Base-by-base conservation (phyloP, 495 filamentous ascomycete genomes). In the Penicillium manginii region DNA sequence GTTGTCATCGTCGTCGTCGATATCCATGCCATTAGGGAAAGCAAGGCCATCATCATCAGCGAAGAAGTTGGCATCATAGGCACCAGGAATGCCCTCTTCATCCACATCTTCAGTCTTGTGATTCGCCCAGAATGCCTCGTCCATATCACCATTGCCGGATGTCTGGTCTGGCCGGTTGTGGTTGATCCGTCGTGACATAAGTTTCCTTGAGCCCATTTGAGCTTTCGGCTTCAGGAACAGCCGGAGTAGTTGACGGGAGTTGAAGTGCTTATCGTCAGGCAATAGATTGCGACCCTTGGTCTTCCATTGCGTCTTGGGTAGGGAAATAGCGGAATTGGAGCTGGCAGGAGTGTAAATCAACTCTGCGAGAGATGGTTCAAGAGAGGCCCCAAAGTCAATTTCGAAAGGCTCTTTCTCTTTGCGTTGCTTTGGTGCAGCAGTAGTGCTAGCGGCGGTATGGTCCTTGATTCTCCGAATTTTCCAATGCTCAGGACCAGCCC, bases 401-500 rank as follows among this genome's bases (percentile, higher is more conserved):
- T 93, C 90, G 64, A 98, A 98, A 0, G 89, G 88, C 66, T 97
- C 94, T 68, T 97, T 98, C 69, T 98, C 96, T 71, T 97, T 98
- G 50, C 91, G 80, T 60, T 67, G 78, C 56, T 78, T 83, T 52
- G 71, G 77, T 54, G 76, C 82, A 57, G 82, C 79, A 57, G 81
- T 81, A 7, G 84, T 75, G 35, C 78, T 81, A 14, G 82, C 76
- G 32, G 89, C 91, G 55, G 83, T 85, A 58, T 83, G 81, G 55
- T 94, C 90, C 73, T 97, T 97, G 71, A 98, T 93, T 68, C 88
- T 90, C 42, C 91, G 83, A 65, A 99, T 98, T 63, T 93, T 86
- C 94, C 94, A 99, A 74, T 99, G 96, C 70, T 99, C 96, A 37
- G 94, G 94, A 48, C 92, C 96, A n/a, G 91, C 91, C 94, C 94